Evolutionary conservation across 352 stramenopile genomes (phyloP), one percentile per base, ranked within the genome.

Genomic region (Pythium apleroticum): DNA sequence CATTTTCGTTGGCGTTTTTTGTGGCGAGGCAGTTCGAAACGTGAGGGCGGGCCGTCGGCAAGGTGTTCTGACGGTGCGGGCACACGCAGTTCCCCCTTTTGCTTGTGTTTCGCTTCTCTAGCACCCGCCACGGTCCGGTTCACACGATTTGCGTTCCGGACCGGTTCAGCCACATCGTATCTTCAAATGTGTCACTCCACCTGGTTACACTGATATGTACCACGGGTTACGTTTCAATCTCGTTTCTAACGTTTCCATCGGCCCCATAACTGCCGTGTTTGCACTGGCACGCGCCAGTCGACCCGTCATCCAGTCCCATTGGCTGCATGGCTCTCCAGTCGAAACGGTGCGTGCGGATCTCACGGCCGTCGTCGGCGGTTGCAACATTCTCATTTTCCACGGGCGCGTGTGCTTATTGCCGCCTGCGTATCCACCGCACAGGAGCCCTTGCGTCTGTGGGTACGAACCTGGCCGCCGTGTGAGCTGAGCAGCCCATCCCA

Each of bases 21-120:
- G 53, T 71, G 57, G 58, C 50, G 65, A 66, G 65, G 65, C 58
- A 52, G 65, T 63, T 71, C 58, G 59, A 67, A 72, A 72, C 65
- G 65, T 72, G 65, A 60, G 65, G 64, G 57, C 48, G 20, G 41
- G 19, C 30, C 3, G 19, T 45, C 28, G 14, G 19, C 25, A 41
- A 22, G 25, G 35, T 63, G 28, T 61, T 65, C 54, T 63, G 62
- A 68, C 62, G 62, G 62, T 68, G 45, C 62, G 43, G 61, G 49
- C 49, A 55, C 49, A 55, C 49, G 28, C 49, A 55, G 14, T 35
- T 60, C 54, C 55, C 62, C 54, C 52, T 57, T 49, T 37, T 55
- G 27, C 39, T 17, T 20, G 37, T 59, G 60, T 60, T 33, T 52
- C 63, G 56, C 63, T 69, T 69, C 63, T 69, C 48, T 69, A 63